These are phyloP conservation scores for Penicillium argentinense DNA, from an alignment of 495 filamentous ascomycete genomes.

Conservation along the genomic window DNA sequence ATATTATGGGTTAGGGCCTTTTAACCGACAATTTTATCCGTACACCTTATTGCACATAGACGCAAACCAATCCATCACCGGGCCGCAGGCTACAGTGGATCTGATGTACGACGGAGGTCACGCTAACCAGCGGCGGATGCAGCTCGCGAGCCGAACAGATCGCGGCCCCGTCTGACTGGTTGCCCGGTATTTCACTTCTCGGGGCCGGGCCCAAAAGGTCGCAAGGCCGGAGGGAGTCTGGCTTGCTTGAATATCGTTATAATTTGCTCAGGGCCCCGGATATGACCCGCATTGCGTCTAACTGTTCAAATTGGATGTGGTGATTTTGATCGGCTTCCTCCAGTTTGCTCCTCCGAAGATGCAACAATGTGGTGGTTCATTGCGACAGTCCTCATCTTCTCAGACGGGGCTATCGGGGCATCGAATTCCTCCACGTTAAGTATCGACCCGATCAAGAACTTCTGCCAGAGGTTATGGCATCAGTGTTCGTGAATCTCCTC, in stretches of 20 bases:
- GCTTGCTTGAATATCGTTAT: background rate
- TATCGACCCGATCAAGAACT: conserved; percentile 29
- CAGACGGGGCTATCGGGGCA: background rate
- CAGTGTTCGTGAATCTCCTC: conserved; percentile 32
- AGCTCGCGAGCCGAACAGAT: background rate
- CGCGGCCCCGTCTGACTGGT: background rate
- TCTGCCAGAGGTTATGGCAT: conserved; percentile 33
- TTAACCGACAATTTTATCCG: background rate
- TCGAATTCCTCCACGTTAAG: conserved; percentile 7
- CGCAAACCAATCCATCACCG: background rate
- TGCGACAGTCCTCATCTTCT: background rate
- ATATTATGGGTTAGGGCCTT: background rate
- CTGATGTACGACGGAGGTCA: background rate
- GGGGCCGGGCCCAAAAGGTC: background rate
- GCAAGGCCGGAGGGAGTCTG: background rate
- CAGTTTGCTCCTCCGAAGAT: background rate
- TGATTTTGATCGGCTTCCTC: background rate
- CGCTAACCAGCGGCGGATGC: background rate
- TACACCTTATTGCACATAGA: conserved; percentile 2
- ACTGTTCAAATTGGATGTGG: background rate
- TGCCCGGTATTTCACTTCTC: background rate
- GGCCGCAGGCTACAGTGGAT: background rate
- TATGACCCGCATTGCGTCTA: background rate
- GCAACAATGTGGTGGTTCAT: background rate
- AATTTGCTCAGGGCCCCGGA: background rate